phyloP scores from a whole-genome alignment of 2,329 filamentous ascomycete genomes.

The Mariannaea elegans region DNA sequence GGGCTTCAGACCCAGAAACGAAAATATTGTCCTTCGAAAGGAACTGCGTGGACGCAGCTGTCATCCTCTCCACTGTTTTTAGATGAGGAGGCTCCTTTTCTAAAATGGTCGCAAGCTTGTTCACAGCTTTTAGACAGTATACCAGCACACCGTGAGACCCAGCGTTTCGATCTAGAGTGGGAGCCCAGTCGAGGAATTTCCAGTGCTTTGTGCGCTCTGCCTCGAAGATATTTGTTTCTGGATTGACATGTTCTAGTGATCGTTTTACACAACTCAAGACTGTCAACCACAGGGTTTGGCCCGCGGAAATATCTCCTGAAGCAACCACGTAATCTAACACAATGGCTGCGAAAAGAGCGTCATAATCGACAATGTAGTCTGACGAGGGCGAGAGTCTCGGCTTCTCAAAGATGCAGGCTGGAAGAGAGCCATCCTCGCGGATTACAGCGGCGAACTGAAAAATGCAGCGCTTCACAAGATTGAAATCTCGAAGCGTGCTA shows the following conservation, averaged over 20 bases:
- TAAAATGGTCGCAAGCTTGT: slow-evolving; percentile 10
- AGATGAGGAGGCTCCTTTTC: slow-evolving; percentile 15
- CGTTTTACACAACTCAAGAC: slow-evolving; percentile 42
- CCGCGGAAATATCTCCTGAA: slow-evolving; percentile 42
- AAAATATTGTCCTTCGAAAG: slow-evolving; percentile 15
- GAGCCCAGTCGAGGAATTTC: slow-evolving; percentile 25
- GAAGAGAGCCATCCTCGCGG: slow-evolving; percentile 44
- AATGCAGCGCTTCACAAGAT: slow-evolving; percentile 47
- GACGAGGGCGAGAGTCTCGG: slow-evolving; percentile 40
- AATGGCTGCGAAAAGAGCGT: slow-evolving; percentile 45
- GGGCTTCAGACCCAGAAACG: slow-evolving; percentile 11
- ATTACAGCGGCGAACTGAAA: slow-evolving; percentile 47
- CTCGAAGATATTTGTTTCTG: slow-evolving; percentile 21
- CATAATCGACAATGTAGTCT: slow-evolving; percentile 50
- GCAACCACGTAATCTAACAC: slow-evolving; percentile 45
- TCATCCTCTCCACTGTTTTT: slow-evolving; percentile 17
- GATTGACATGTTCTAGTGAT: slow-evolving; percentile 37
- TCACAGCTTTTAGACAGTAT: slow-evolving; percentile 17
- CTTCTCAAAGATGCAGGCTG: slow-evolving; percentile 47
- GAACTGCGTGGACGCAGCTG: slow-evolving; percentile 12
- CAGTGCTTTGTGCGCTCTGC: slow-evolving; percentile 1
- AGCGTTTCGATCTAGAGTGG: slow-evolving; percentile 11
- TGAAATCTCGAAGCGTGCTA: slow-evolving; percentile 46
- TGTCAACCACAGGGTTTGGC: slow-evolving; percentile 42
- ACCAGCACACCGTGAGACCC: slow-evolving; percentile 15